Conservation (phyloP, 1,139 yeast genomes). For the Zygosaccharomyces pseudobailii region DNA sequence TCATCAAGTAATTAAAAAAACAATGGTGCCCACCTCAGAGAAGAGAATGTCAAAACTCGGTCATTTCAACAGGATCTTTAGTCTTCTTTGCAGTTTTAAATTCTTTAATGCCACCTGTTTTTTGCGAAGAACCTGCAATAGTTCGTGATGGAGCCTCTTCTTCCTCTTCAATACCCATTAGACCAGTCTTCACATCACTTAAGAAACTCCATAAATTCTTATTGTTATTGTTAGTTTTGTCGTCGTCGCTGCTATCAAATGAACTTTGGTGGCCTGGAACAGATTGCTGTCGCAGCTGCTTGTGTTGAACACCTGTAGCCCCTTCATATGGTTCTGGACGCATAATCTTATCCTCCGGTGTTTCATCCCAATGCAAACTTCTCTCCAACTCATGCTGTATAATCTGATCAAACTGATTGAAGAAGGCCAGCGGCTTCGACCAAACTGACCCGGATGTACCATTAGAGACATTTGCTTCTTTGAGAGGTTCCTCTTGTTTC, state of each 20-base stretch:
- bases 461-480: slow-evolving; percentile 1
- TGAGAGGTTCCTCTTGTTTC: slow-evolving; percentile 4
- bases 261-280: slow-evolving; percentile 2
- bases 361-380: slow-evolving; percentile 38
- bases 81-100: slow-evolving; percentile 16
- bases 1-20: neutral
- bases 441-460: slow-evolving; percentile 30
- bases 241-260: slow-evolving; percentile 1
- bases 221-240: neutral
- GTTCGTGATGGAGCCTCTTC: slow-evolving; percentile 6
- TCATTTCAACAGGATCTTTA: slow-evolving; percentile 13
- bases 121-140: neutral
- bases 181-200: slow-evolving; percentile 37
- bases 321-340: slow-evolving; percentile 1
- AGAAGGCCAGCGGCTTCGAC: slow-evolving; percentile 54
- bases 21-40: no score
- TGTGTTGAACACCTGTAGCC: neutral
- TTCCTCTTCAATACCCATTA: slow-evolving; percentile 36
- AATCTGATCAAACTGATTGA: slow-evolving; percentile 66
- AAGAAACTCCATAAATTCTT: slow-evolving; percentile 37
- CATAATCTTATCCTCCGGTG: slow-evolving; percentile 10
- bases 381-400: slow-evolving; percentile 64
- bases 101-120: slow-evolving; percentile 11
- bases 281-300: slow-evolving; percentile 1
- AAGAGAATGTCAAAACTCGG: slow-evolving; percentile 4